Base-by-base conservation (phyloP, 2,329 filamentous ascomycete species). In the Thelonectria olida region DNA sequence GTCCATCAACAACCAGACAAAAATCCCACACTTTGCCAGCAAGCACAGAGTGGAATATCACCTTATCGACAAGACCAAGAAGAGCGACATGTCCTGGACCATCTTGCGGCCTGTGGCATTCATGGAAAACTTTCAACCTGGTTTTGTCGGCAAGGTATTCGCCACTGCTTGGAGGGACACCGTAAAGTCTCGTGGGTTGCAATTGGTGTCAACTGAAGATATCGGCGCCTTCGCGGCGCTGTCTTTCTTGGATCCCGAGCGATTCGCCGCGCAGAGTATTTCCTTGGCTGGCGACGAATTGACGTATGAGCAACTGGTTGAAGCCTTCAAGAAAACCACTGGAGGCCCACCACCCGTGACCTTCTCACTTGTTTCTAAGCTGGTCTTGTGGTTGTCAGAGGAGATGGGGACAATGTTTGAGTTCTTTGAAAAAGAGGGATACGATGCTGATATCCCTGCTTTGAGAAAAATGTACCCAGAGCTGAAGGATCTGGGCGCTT, bases 21-120 rank as follows among this genome's bases (percentile, higher is more conserved):
- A 79, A 1, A 78, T 90, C 36, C 85, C 86, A 0, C 87, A 90
- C 71, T 90, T 90, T 72, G 79, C 80, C 58, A 78, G 74, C 73
- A 90, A 90, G 73, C 81, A 86, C 68, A 72, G 82, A 31, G 86
- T 90, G 66, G 88, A 90, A 73, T 75, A 84, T 50, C 80, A 90
- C 65, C 79, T 90, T n/a, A 76, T 84, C 27, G 76, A 82, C 23
- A 76, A 78, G 31, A 69, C 78, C 8, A 57, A 65, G 12, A 61
- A 56, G 4, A 68, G 25, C 10, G 31, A 61, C 25, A 78, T 79
- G 75, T 54, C 60, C 5, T 79, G 76, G 76, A 74, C 73, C 0
- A 74, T 80, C 7, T 67, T 80, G 0, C 72, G 78, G 5, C 78
- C 78, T 2, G 75, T 77, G 1, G 76, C 74, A 0, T 80, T 81